Percentiles rank a stretch among this genome's conserved stretches.
Conservation (phyloP, 495 filamentous ascomycete species). For the Chaetomium cochliodes region DNA sequence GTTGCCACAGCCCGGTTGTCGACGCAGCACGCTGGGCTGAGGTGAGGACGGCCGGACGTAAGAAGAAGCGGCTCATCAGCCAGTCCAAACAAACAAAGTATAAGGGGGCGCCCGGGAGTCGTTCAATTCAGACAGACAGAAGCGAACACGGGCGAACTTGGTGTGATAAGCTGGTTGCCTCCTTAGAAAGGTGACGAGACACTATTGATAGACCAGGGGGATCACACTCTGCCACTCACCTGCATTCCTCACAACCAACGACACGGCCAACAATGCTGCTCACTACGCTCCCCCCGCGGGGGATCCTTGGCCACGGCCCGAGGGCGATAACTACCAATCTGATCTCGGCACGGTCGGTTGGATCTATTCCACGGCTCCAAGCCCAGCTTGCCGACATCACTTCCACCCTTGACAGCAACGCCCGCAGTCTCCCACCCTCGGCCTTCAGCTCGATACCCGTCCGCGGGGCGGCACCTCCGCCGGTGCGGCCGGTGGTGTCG, state of each 20-base stretch:
- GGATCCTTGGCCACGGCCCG: constrained; percentile 14
- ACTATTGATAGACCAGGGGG: neutral
- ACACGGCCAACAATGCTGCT: constrained; percentile 14
- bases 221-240: neutral
- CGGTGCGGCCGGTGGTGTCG: constrained; percentile 15
- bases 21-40: neutral
- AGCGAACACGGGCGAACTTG: neutral
- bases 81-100: neutral
- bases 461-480: neutral
- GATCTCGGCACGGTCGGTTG: constrained; percentile 20
- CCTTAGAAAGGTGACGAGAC: neutral
- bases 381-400: constrained; percentile 29
- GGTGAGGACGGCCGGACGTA: neutral
- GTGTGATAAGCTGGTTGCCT: neutral
- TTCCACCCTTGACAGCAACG: constrained; percentile 12
- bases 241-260: neutral
- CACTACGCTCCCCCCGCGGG: constrained; percentile 15
- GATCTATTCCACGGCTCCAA: constrained; percentile 26
- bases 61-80: neutral
- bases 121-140: neutral
- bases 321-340: neutral
- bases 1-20: neutral
- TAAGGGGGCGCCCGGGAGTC: neutral
- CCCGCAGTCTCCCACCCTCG: constrained; percentile 4
- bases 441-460: neutral